phyloP scores from a whole-genome alignment of 2,329 filamentous ascomycete genomes.

The Gnomoniopsis sp. region DNA sequence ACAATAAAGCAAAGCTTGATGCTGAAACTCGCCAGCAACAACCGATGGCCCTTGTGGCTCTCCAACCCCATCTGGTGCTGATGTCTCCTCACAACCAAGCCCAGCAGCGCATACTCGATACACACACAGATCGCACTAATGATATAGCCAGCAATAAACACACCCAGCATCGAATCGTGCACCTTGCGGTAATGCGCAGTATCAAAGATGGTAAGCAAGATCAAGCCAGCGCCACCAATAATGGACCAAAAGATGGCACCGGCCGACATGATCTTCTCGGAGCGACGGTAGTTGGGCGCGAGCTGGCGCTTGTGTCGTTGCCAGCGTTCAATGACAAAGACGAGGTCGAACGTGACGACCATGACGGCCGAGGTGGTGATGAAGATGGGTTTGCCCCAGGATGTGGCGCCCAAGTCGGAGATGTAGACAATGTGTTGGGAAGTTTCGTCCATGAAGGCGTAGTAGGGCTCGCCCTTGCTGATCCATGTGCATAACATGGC shows the following conservation, averaged over 20 bases:
- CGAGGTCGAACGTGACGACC: constrained; percentile 71
- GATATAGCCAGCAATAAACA: constrained; percentile 81
- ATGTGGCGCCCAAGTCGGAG: constrained; percentile 54
- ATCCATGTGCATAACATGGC: constrained; percentile 10
- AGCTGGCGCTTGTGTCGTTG: constrained; percentile 74
- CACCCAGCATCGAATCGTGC: constrained; percentile 68
- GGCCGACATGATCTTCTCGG: constrained; percentile 56
- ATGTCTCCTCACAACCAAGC: background rate
- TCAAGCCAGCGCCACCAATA: constrained; percentile 70
- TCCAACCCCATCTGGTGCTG: constrained; percentile 71
- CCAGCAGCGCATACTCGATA: constrained; percentile 53
- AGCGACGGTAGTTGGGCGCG: constrained; percentile 59
- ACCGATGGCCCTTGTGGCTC: constrained; percentile 65
- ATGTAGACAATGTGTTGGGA: constrained; percentile 63
- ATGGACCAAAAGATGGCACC: constrained; percentile 63
- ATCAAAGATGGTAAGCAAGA: constrained; percentile 78
- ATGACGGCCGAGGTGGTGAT: constrained; percentile 65
- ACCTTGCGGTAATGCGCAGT: constrained; percentile 58
- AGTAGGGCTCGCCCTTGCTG: constrained; percentile 31
- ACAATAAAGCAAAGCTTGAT: constrained; percentile 78
- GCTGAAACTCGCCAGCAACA: constrained; percentile 74
- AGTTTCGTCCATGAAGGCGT: constrained; percentile 50
- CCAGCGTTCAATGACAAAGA: constrained; percentile 75
- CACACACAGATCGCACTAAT: constrained; percentile 80
- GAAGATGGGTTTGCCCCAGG: constrained; percentile 67